These are phyloP conservation scores for Sporothrix brunneoviolacea DNA, from an alignment of 2,329 filamentous ascomycete species.

Conservation along the genomic window DNA sequence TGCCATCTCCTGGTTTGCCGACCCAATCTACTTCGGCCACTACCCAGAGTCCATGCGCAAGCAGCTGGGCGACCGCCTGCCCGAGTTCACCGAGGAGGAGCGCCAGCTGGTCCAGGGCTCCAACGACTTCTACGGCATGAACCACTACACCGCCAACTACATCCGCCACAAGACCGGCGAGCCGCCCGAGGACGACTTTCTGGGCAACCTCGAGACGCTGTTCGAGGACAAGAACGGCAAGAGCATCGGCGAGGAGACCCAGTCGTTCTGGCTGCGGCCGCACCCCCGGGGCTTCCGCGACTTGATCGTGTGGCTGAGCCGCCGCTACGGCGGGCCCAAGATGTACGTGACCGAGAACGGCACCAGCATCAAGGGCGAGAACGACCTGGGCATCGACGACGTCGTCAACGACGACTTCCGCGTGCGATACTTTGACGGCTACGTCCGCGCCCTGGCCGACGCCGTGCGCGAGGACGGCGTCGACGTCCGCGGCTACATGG, in stretches of 20 bases:
- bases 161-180: slow-evolving; percentile 63
- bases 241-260: slow-evolving; percentile 72
- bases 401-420: slow-evolving; percentile 79
- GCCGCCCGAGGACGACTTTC: slow-evolving; percentile 58
- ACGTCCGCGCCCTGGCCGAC: slow-evolving; percentile 69
- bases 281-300: slow-evolving; percentile 70
- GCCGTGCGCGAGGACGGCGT: slow-evolving; percentile 67
- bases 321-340: slow-evolving; percentile 66
- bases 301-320: slow-evolving; percentile 68
- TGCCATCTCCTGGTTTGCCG: slow-evolving; percentile 80
- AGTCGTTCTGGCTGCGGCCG: slow-evolving; percentile 74
- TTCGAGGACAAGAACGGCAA: slow-evolving; percentile 66
- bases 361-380: slow-evolving; percentile 77
- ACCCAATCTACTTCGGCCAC: slow-evolving; percentile 77
- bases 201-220: slow-evolving; percentile 68
- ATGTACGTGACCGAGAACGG: slow-evolving; percentile 90
- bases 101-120: slow-evolving; percentile 69
- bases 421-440: slow-evolving; percentile 69
- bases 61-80: slow-evolving; percentile 73
- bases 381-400: slow-evolving; percentile 61
- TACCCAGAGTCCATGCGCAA: slow-evolving; percentile 79
- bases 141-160: slow-evolving; percentile 87
- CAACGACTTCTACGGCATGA: slow-evolving; percentile 93
- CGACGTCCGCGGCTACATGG: slow-evolving; percentile 72
- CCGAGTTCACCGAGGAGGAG: slow-evolving; percentile 67